Evolutionary conservation across 1,284 basidiomycete species (phyloP).

Genomic region (Amylostereum areolatum): DNA sequence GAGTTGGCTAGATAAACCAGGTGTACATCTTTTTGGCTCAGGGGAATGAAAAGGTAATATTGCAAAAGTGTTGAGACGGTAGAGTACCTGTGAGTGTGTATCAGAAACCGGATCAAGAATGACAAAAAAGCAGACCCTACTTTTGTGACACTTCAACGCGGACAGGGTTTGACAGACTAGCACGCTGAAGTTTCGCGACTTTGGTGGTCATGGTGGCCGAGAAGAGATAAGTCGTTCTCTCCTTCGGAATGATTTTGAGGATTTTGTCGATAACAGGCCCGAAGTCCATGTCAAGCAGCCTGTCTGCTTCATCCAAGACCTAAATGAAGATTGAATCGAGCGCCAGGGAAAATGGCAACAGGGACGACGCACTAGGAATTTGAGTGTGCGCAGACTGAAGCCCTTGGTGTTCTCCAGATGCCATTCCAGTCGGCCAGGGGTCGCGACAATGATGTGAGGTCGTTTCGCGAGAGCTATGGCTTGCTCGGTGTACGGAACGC

Average conservation of each 20-base stretch:
- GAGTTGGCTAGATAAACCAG: conserved; percentile 89
- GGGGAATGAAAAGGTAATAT: conserved; percentile 93
- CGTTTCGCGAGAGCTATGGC: conserved; percentile 90
- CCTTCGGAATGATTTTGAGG: conserved; percentile 90
- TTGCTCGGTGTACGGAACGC: conserved; percentile 93
- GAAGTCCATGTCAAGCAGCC: conserved; percentile 96
- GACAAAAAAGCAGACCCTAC: conserved; percentile 37
- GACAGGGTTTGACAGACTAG: conserved; percentile 94
- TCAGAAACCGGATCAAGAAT: conserved; percentile 3
- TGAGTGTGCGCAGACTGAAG: conserved; percentile 83
- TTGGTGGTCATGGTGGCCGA: conserved; percentile 99
- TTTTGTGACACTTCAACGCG: conserved; percentile 92
- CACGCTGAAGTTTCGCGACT: conserved; percentile 94
- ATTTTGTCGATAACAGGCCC: conserved; percentile 97
- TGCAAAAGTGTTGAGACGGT: conserved; percentile 95
- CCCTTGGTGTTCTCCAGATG: conserved; percentile 99
- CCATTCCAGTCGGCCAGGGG: conserved; percentile 91
- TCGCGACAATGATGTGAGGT: conserved; percentile 96
- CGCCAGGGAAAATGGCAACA: not conserved
- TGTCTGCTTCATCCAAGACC: conserved; percentile 97
- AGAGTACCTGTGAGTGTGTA: conserved; percentile 68
- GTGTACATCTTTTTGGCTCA: conserved; percentile 90
- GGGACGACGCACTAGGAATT: conserved; percentile 74
- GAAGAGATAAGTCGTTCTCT: conserved; percentile 94
- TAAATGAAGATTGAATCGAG: conserved; percentile 23